Evolutionary conservation across 2,329 filamentous ascomycete species (phyloP), one percentile per base, ranked within the genome.

Genomic region (Pleoardoris graminearum): DNA sequence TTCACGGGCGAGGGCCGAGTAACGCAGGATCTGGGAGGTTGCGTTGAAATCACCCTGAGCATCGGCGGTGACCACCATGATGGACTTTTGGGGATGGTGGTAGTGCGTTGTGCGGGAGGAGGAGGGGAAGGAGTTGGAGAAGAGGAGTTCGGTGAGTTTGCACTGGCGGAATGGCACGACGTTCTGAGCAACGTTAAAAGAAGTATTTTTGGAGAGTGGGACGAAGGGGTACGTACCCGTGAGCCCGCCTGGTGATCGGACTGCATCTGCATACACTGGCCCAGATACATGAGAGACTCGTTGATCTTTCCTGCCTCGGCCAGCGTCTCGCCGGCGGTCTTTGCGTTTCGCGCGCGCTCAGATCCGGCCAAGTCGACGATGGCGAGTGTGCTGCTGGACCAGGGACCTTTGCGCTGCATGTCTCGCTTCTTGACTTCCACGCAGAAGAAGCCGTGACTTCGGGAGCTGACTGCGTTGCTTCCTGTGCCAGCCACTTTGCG

Each of bases 221-320:
- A 17, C 12, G 4, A 17, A n/a, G 43, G 21, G 21, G 25, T 6
- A 39, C 57, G 41, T 79, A 90, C 89, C 82, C 90, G 93, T 68
- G 82, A 85, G 11, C 85, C 86, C 57, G 81, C 86, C 37, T 87
- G 86, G 27, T 86, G 82, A 63, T 93, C 90, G 54, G 88, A 92
- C 71, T 97, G 93, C 81, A 96, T 93, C 70, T 97, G 93, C 63
- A 99, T 82, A 70, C 94, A 99, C 69, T 97, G 94, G 0, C 94
- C 94, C 1, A 99, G 82, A 70, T 97, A 97, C 94, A 99, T 99
- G 68, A 99, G 78, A 68, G 90, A 96, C 74, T 97, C 92, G 68
- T 99, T 99, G 71, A 99, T 99, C 76, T 97, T 97, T 48, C 94
- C 94, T 30, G 93, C 94, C 76, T 99, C 94, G 0, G 89, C 93